Evolutionary conservation across 768 basidiomycete genomes (phyloP).

Genomic region (Suillus tomentosus): DNA sequence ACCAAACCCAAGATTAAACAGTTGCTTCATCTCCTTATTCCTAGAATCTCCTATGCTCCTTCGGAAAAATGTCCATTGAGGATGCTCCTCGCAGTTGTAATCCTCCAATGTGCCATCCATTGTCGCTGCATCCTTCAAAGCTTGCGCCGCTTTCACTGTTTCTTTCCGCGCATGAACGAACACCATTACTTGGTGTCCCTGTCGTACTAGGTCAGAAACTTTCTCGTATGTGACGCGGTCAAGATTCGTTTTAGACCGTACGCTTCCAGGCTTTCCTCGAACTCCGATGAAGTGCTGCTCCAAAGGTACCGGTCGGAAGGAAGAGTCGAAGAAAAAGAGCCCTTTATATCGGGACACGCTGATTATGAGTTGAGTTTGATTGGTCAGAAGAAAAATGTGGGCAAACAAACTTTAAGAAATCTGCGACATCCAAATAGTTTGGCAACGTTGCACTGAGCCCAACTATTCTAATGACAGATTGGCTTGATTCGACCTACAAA

Average conservation of each 20-base stretch:
- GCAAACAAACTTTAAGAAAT: slow-evolving; percentile 76
- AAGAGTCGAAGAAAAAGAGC: slow-evolving; percentile 96
- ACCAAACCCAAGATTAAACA: slow-evolving; percentile 91
- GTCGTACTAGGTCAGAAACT: slow-evolving; percentile 82
- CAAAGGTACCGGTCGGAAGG: slow-evolving; percentile 93
- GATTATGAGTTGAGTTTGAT: slow-evolving; percentile 13
- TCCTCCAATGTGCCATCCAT: slow-evolving; percentile 72
- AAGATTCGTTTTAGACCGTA: slow-evolving; percentile 76
- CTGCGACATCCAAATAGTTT: slow-evolving; percentile 95
- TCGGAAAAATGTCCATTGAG: slow-evolving; percentile 75
- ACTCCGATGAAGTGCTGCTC: slow-evolving; percentile 97
- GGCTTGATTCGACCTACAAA: slow-evolving; percentile 87
- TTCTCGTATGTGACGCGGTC: slow-evolving; percentile 90
- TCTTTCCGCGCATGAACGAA: slow-evolving; percentile 99
- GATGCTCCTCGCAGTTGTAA: slow-evolving; percentile 82
- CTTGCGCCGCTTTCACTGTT: slow-evolving; percentile 89
- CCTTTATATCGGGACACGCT: slow-evolving; percentile 88
- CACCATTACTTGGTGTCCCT: slow-evolving; percentile 99
- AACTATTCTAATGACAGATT: slow-evolving; percentile 94
- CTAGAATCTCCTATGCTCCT: slow-evolving; percentile 76
- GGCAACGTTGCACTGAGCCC: slow-evolving; percentile 96
- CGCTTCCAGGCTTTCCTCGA: slow-evolving; percentile 81
- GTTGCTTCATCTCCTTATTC: slow-evolving; percentile 95
- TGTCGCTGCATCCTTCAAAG: slow-evolving; percentile 74
- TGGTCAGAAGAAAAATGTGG: neutral